These are phyloP conservation scores for Aspergillus quadricinctus DNA, from an alignment of 2,329 filamentous ascomycete species.

Conservation along the genomic window DNA sequence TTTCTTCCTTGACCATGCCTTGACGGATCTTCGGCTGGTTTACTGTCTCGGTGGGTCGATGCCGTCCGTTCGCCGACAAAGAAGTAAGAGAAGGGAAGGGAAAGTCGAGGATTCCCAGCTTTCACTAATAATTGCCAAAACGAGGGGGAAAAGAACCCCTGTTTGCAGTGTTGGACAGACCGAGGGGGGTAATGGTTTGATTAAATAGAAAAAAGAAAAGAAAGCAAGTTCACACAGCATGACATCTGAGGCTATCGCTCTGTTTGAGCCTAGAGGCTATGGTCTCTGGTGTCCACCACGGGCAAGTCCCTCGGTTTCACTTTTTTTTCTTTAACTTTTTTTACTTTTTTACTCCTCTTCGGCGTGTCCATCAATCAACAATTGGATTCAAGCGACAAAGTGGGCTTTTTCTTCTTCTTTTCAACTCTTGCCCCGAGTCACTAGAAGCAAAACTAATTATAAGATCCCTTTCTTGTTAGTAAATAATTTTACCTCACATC, in stretches of 20 bases:
- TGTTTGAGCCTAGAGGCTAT: background rate
- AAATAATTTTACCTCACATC: slow-evolving; percentile 40
- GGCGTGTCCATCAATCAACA: slow-evolving; percentile 1
- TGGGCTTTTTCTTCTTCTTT: slow-evolving; percentile 5
- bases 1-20: background rate
- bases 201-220: background rate
- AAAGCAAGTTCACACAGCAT: background rate
- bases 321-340: slow-evolving; percentile 12
- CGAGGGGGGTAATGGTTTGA: background rate
- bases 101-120: background rate
- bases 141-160: background rate
- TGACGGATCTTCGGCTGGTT: slow-evolving; percentile 17
- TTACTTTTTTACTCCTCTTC: slow-evolving; percentile 6
- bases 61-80: slow-evolving; percentile 11
- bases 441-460: slow-evolving; percentile 13
- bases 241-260: background rate
- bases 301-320: background rate
- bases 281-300: background rate
- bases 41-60: slow-evolving; percentile 12
- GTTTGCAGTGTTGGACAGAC: background rate
- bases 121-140: background rate
- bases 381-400: background rate
- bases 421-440: slow-evolving; percentile 10
- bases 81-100: slow-evolving; percentile 2
- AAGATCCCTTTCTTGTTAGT: slow-evolving; percentile 34